These are phyloP conservation scores for Porpolomopsis calyptriformis DNA, from an alignment of 768 basidiomycete species.

Conservation along the genomic window DNA sequence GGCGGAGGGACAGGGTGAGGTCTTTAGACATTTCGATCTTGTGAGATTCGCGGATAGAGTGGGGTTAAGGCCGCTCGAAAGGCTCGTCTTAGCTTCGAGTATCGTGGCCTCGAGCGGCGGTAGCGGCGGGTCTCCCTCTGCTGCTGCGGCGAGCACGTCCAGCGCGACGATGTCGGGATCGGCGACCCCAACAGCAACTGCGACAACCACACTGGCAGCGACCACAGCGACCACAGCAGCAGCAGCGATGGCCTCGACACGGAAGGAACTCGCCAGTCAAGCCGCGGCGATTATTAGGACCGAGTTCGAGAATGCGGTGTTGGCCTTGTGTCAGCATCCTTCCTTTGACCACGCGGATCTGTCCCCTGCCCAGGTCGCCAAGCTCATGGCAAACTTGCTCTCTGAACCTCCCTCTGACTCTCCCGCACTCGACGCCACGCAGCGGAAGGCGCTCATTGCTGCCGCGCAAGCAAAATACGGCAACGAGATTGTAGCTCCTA, in stretches of 20 bases:
- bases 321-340: conserved; percentile 68
- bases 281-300: conserved; percentile 59
- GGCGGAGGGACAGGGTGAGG: conserved; percentile 57
- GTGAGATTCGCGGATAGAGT: conserved; percentile 74
- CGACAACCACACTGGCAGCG: conserved; percentile 14
- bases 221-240: conserved; percentile 45
- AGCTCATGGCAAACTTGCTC: conserved; percentile 73
- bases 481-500: conserved; percentile 60
- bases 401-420: conserved; percentile 58
- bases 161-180: background rate
- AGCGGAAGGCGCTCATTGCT: conserved; percentile 64
- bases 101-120: conserved; percentile 37
- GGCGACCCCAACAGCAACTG: background rate
- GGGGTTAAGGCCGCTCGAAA: conserved; percentile 70
- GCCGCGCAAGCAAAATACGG: conserved; percentile 76
- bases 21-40: conserved; percentile 77
- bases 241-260: conserved; percentile 26
- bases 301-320: conserved; percentile 71
- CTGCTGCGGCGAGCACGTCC: background rate
- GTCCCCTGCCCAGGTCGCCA: conserved; percentile 60
- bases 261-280: conserved; percentile 48
- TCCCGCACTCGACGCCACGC: conserved; percentile 59
- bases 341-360: conserved; percentile 78
- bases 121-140: background rate
- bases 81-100: conserved; percentile 65